These are phyloP conservation scores for Fusarium chaquense DNA, from an alignment of 2,329 filamentous ascomycete species.

Conservation along the genomic window DNA sequence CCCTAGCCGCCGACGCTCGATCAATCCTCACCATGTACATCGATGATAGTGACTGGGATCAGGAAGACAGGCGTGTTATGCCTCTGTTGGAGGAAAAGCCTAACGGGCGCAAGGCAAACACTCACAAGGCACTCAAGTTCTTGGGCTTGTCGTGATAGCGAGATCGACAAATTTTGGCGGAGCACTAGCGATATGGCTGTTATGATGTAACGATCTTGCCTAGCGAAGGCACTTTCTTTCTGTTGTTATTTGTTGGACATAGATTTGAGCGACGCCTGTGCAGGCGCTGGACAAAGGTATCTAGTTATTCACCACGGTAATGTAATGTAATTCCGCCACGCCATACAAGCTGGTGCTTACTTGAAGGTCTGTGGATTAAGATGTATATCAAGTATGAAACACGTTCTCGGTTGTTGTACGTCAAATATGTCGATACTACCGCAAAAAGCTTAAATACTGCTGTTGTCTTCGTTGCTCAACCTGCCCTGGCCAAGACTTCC, in stretches of 20 bases:
- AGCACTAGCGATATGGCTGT: conserved; percentile 8
- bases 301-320: conserved; percentile 12
- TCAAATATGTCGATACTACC: not conserved
- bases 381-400: not conserved
- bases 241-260: conserved; percentile 19
- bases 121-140: conserved; percentile 66
- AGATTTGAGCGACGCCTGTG: conserved; percentile 13
- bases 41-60: conserved; percentile 58
- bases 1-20: conserved; percentile 43
- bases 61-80: conserved; percentile 65
- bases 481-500: conserved; percentile 36
- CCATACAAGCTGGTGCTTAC: not conserved
- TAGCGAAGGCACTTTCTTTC: conserved; percentile 28
- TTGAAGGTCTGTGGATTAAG: not conserved
- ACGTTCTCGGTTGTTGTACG: not conserved
- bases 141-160: conserved; percentile 57
- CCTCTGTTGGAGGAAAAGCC: conserved; percentile 59
- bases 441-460: conserved; percentile 14
- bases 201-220: conserved; percentile 43
- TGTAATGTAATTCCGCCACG: conserved; percentile 20
- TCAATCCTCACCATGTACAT: conserved; percentile 54
- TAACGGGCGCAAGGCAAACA: conserved; percentile 56
- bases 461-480: conserved; percentile 29
- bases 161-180: not conserved
- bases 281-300: conserved; percentile 13